Evolutionary conservation across 306 rosid genomes (phyloP).

Genomic region (Ormosia emarginata): DNA sequence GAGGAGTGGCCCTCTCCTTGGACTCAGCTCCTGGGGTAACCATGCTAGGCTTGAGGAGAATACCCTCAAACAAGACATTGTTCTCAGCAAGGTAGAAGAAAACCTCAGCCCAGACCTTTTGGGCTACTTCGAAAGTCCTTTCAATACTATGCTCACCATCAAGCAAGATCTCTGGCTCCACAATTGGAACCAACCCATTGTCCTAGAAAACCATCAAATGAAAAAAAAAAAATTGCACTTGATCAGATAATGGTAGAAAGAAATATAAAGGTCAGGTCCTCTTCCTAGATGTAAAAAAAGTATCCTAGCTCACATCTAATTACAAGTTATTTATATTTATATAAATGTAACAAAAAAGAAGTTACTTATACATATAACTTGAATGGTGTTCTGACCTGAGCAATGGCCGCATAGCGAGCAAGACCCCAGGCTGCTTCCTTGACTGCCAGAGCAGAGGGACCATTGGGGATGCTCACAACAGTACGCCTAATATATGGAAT

Average conservation of each 20-base stretch:
- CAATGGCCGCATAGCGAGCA: conserved; percentile 93
- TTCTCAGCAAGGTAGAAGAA: conserved; percentile 91
- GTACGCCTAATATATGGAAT: conserved; percentile 57
- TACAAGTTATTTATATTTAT: background rate
- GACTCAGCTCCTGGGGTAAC: conserved; percentile 93
- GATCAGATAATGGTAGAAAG: background rate
- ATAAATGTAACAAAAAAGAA: background rate
- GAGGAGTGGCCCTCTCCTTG: conserved; percentile 77
- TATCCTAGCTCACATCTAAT: background rate
- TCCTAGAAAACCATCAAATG: conserved; percentile 21
- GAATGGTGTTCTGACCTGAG: conserved; percentile 57
- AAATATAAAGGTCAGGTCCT: background rate
- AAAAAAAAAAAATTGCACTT: background rate
- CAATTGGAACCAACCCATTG: conserved; percentile 65
- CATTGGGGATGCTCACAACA: conserved; percentile 94
- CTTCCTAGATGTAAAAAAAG: background rate
- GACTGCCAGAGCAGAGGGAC: conserved; percentile 94
- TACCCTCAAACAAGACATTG: conserved; percentile 85
- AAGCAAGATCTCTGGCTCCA: conserved; percentile 97
- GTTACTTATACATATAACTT: background rate
- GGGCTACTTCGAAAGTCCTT: conserved; percentile 81
- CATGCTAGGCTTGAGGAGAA: conserved; percentile 98
- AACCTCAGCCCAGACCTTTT: conserved; percentile 92
- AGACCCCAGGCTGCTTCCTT: conserved; percentile 67
- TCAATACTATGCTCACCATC: conserved; percentile 89